Evolutionary conservation across 352 stramenopile genomes (phyloP).

Genomic region (Pythium vanterpoolii): DNA sequence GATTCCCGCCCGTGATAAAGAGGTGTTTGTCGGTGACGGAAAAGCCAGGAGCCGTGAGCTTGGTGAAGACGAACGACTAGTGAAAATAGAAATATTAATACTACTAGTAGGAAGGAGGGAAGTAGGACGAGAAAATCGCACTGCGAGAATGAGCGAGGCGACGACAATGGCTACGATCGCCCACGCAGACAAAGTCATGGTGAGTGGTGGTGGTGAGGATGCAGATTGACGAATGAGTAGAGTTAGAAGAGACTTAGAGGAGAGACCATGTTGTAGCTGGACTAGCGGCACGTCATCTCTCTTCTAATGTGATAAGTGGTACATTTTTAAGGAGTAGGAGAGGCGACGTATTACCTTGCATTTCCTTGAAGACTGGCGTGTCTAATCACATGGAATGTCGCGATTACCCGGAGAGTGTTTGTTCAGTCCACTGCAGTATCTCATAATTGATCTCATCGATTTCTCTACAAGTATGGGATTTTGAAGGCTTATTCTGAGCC

Average conservation of each 20-base stretch:
- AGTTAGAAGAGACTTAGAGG: neutral
- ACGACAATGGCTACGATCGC: constrained; percentile 7
- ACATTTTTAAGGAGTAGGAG: neutral
- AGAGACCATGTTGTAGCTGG: neutral
- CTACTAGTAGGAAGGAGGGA: neutral
- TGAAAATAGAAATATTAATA: neutral
- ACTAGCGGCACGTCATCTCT: neutral
- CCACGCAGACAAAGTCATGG: constrained; percentile 6
- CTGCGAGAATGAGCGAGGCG: neutral
- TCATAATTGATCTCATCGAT: neutral
- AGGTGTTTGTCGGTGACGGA: constrained; percentile 69
- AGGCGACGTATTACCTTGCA: neutral
- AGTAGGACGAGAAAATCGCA: neutral
- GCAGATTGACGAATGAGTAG: neutral
- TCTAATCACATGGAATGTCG: neutral
- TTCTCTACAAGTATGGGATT: neutral
- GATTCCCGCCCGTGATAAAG: constrained; percentile 60
- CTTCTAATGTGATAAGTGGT: neutral
- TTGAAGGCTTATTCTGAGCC: neutral
- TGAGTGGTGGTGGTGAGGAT: neutral
- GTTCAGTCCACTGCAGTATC: neutral
- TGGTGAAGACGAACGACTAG: constrained; percentile 55
- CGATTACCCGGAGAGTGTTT: neutral
- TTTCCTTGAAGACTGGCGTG: neutral
- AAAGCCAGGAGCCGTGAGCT: constrained; percentile 55